Base-by-base conservation (phyloP, 164 flowering plant species). In the Warburgia ugandensis region DNA sequence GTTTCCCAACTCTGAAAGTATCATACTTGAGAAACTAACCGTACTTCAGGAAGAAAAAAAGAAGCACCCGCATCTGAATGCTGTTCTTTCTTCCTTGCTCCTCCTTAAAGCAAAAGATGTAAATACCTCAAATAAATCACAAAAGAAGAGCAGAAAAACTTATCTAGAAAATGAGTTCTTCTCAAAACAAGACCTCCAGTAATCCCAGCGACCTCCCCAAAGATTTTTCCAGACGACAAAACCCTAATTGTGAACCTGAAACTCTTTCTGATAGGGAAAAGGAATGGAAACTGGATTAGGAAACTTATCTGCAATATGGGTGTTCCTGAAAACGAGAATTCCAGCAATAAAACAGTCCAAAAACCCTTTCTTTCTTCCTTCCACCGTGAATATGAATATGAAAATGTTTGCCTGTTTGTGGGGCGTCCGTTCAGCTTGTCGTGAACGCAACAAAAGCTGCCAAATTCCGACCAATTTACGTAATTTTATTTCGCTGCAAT, bases 321-420 rank as follows among this genome's bases (percentile, higher is more conserved):
- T 39, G 7, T 39, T 39, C 42, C 42, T 39, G n/a, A 8, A 16
- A 39, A 39, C 19, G 42, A 19, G 19, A 27, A 28, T 16, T 27
- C 31, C 49, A 45, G 32, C 21, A 45, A 45, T 6, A 14, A 42
- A 22, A 45, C 49, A 12, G 13, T 28, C 31, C 49, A 28, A 45
- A 9, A 4, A 16, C 14, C 30, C 19, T 26, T 45, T 27, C 2
- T 45, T 0, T 28, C 13, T 45, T 28, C 28, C 9, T 38, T n/a
- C 17, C 41, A 3, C 14, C 5, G 14, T 38, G 2, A 3, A 14
- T 38, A 14, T 38, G 1, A 14, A 37, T 45, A 26, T 28, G n/a
- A 2, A 45, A 12, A 12, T 14, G n/a, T n/a, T n/a, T n/a, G n/a
- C n/a, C 7, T n/a, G 26, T 23, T 26, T 14, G 26, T 26, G 21